phyloP scores from a whole-genome alignment of 352 stramenopile species.

The Globisporangium orthogonon region DNA sequence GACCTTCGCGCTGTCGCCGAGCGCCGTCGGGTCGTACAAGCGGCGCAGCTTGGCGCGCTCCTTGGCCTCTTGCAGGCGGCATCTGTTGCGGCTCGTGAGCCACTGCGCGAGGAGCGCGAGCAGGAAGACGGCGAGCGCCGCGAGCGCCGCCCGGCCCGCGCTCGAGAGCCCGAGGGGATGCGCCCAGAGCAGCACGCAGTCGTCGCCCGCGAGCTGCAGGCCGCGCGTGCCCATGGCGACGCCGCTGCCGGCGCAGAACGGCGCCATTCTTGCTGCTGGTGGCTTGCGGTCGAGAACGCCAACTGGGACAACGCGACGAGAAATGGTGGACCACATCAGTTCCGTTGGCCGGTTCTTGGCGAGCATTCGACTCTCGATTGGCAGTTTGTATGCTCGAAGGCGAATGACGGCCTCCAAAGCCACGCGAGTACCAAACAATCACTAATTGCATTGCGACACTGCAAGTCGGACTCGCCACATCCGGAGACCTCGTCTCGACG shows the following conservation, averaged over 20 bases:
- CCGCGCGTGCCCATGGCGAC: slow-evolving; percentile 58
- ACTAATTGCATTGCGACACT: too few species aligned
- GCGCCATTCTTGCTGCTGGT: slow-evolving; percentile 12
- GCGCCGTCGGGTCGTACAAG: slow-evolving; percentile 23
- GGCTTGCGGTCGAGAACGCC: background rate
- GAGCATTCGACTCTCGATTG: too few species aligned
- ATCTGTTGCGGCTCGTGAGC: slow-evolving; percentile 34
- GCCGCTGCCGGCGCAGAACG: slow-evolving; percentile 57
- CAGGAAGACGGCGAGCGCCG: slow-evolving; percentile 41
- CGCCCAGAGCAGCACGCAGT: slow-evolving; percentile 69
- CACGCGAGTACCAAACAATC: too few species aligned
- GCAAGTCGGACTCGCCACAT: too few species aligned
- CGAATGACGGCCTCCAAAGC: too few species aligned
- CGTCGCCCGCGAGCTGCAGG: slow-evolving; percentile 43
- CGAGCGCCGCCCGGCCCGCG: slow-evolving; percentile 25
- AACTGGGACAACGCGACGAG: background rate
- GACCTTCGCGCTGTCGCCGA: background rate
- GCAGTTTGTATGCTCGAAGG: too few species aligned
- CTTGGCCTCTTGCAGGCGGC: slow-evolving; percentile 42
- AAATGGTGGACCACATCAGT: background rate
- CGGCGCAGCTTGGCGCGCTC: slow-evolving; percentile 18
- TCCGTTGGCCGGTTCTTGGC: too few species aligned
- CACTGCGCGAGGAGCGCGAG: slow-evolving; percentile 56
- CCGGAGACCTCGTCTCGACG: too few species aligned
- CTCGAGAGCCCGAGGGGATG: slow-evolving; percentile 51